phyloP scores from a whole-genome alignment of 805 yeast genomes.

The Wickerhamomyces mucosus region DNA sequence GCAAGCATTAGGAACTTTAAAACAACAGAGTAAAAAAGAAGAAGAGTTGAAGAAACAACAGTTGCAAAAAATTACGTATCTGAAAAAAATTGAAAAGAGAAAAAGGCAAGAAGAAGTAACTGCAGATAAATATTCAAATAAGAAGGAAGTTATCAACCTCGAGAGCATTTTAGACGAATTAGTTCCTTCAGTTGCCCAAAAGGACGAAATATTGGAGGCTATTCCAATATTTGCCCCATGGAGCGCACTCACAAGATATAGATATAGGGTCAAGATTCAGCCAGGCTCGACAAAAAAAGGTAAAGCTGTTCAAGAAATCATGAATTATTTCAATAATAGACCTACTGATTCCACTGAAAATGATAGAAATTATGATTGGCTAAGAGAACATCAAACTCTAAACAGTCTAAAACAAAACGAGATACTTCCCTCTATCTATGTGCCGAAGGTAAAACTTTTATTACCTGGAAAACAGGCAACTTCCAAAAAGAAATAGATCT shows the following conservation, averaged over 20 bases:
- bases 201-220: constrained; percentile 50
- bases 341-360: constrained; percentile 34
- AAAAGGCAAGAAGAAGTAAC: constrained; percentile 30
- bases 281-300: constrained; percentile 81
- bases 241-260: constrained; percentile 62
- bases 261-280: constrained; percentile 75
- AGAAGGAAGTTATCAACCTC: constrained; percentile 34
- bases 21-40: constrained; percentile 35
- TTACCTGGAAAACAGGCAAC: too few species aligned
- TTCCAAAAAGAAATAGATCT: too few species aligned
- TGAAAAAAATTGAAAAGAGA: constrained; percentile 24
- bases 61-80: constrained; percentile 24
- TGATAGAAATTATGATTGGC: constrained; percentile 58
- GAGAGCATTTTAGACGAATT: constrained; percentile 32
- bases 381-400: constrained; percentile 48
- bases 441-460: constrained; percentile 58
- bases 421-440: constrained; percentile 56
- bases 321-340: constrained; percentile 45
- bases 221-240: constrained; percentile 93
- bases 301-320: constrained; percentile 64
- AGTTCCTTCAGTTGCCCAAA: constrained; percentile 20
- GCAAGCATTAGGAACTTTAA: constrained; percentile 78
- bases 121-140: constrained; percentile 23
- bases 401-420: constrained; percentile 54
- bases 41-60: constrained; percentile 25